A percentile compares a stretch with the other conserved stretches of the same genome.
Evolutionary conservation across 768 basidiomycete species (phyloP).

Genomic region (Pleurotus pulmonarius): DNA sequence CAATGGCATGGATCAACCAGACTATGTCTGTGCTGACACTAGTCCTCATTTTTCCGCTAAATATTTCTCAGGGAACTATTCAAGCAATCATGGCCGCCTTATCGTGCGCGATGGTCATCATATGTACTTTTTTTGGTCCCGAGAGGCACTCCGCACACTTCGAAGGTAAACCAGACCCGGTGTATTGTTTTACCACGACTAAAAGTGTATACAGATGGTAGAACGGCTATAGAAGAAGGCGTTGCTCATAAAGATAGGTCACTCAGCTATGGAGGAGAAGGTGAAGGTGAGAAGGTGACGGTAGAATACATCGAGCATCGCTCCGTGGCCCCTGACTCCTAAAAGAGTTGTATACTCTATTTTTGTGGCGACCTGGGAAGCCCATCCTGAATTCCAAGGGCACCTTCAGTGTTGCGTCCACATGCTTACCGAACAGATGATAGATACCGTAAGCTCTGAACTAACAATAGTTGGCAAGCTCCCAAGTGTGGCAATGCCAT

Average conservation of each 20-base stretch:
- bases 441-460: no score
- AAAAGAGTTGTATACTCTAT: no score
- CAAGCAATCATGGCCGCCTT: slow-evolving; percentile 15
- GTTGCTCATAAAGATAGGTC: neutral
- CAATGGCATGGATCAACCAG: slow-evolving; percentile 10
- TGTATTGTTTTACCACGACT: neutral
- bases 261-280: neutral
- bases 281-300: neutral
- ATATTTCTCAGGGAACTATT: slow-evolving; percentile 9
- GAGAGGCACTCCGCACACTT: slow-evolving; percentile 12
- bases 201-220: neutral
- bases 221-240: slow-evolving; percentile 4
- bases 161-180: slow-evolving; percentile 10
- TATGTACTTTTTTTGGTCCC: slow-evolving; percentile 13
- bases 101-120: slow-evolving; percentile 10
- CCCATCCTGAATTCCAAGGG: no score
- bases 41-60: neutral
- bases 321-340: no score
- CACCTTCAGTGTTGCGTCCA: no score
- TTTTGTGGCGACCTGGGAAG: no score
- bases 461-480: no score
- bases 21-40: slow-evolving; percentile 7
- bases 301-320: neutral
- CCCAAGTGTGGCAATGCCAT: no score
- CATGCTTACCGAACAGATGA: no score